phyloP scores from a whole-genome alignment of 1,284 basidiomycete species.

The Vanrija humicola region DNA sequence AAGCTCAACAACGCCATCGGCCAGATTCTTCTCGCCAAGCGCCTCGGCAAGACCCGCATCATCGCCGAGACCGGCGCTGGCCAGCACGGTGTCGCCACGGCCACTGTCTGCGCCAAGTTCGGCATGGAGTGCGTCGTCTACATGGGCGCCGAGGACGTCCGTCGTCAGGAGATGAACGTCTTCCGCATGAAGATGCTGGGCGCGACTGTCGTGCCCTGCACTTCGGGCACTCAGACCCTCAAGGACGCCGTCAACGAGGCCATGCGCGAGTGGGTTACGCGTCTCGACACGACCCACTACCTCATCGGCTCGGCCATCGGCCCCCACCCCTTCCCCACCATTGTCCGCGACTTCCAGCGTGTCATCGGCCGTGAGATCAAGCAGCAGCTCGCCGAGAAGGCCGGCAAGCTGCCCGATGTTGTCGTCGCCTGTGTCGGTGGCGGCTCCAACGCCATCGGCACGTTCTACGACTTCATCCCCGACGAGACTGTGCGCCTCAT shows the following conservation, averaged over 20 bases:
- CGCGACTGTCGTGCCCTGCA: constrained; percentile 87
- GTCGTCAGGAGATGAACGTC: constrained; percentile 91
- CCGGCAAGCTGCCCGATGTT: constrained; percentile 85
- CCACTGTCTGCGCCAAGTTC: constrained; percentile 95
- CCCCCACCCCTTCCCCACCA: constrained; percentile 97
- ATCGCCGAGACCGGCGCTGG: constrained; percentile 99
- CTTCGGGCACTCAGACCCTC: constrained; percentile 88
- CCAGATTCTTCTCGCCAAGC: constrained; percentile 85
- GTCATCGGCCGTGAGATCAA: constrained; percentile 96
- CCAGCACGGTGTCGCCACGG: constrained; percentile 97
- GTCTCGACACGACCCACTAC: constrained; percentile 90
- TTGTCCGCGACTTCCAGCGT: constrained; percentile 96
- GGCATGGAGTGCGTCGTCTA: constrained; percentile 93
- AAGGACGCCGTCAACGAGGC: constrained; percentile 99
- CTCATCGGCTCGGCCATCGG: constrained; percentile 96
- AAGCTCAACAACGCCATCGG: constrained; percentile 97
- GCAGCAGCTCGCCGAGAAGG: constrained; percentile 67
- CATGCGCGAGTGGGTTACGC: constrained; percentile 97
- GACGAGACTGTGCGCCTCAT: constrained; percentile 77
- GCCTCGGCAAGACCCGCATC: constrained; percentile 92
- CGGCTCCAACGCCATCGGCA: constrained; percentile 94
- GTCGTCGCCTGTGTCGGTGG: constrained; percentile 97
- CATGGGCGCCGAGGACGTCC: constrained; percentile 98
- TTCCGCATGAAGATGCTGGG: constrained; percentile 98
- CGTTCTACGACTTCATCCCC: constrained; percentile 89